Conservation (phyloP, 148 eudicot genomes). For the Nepenthes gracilis region DNA sequence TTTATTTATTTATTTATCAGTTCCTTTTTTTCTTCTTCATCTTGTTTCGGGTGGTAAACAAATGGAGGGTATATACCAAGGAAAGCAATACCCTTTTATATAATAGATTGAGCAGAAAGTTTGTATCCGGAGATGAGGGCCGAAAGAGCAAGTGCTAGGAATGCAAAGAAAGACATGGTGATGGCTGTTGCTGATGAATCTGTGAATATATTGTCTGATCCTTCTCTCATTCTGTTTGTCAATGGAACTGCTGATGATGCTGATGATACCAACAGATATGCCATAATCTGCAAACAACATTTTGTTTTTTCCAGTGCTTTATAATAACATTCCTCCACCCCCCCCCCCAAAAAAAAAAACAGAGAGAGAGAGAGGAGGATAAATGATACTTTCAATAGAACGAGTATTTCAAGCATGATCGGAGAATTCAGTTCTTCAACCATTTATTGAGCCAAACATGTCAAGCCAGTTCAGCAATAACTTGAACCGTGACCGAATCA, state of each 20-base stretch:
- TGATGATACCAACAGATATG: conserved; percentile 73
- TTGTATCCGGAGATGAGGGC: conserved; percentile 67
- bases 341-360: neutral
- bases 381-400: too few relatives aligned
- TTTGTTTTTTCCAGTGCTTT: too few relatives aligned
- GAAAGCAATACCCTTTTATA: conserved; percentile 12
- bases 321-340: too few relatives aligned
- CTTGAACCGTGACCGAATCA: too few relatives aligned
- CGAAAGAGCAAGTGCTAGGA: conserved; percentile 42
- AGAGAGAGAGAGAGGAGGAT: neutral
- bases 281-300: conserved; percentile 36
- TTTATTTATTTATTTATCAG: too few relatives aligned
- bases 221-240: conserved; percentile 66
- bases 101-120: conserved; percentile 46
- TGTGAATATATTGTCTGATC: conserved; percentile 59
- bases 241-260: conserved; percentile 68
- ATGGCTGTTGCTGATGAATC: conserved; percentile 71
- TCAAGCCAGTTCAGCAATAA: too few relatives aligned
- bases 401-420: too few relatives aligned
- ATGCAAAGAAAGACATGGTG: conserved; percentile 76
- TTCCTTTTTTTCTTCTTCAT: too few relatives aligned
- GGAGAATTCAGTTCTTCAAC: too few relatives aligned
- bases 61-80: too few relatives aligned
- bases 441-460: too few relatives aligned
- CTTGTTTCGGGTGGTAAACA: too few relatives aligned